Conservation (phyloP, 306 rosid species). For the Lathyrus oleraceus region DNA sequence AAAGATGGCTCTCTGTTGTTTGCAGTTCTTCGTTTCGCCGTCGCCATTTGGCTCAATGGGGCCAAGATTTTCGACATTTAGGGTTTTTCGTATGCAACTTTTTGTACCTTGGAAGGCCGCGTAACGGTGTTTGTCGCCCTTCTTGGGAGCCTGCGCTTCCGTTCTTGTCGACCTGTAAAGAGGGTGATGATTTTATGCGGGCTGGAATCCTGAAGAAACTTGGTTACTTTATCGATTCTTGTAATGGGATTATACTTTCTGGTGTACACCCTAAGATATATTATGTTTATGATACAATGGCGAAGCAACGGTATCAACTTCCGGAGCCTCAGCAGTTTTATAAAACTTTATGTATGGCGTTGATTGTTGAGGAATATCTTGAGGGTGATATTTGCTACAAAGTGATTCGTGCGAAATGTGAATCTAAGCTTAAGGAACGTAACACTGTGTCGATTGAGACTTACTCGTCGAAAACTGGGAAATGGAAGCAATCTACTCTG, state of each 20-base stretch:
- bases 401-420: conserved; percentile 76
- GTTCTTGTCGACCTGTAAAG: conserved; percentile 67
- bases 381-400: conserved; percentile 46
- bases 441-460: conserved; percentile 74
- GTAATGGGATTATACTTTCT: conserved; percentile 65
- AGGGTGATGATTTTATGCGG: conserved; percentile 65
- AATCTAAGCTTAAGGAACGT: conserved; percentile 54
- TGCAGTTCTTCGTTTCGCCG: conserved; percentile 56
- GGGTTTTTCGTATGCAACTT: conserved; percentile 73
- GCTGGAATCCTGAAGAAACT: conserved; percentile 58
- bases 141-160: conserved; percentile 69
- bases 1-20: conserved; percentile 65
- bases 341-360: conserved; percentile 62
- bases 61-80: conserved; percentile 51
- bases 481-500: conserved; percentile 71
- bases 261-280: conserved; percentile 71
- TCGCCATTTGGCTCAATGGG: conserved; percentile 52
- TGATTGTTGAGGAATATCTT: conserved; percentile 50
- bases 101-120: conserved; percentile 62
- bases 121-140: conserved; percentile 61
- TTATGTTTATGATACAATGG: conserved; percentile 57
- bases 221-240: conserved; percentile 72
- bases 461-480: conserved; percentile 65
- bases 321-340: conserved; percentile 73
- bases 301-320: conserved; percentile 49